Conservation (phyloP, 208 protist genomes). For the Trypanosoma mega region DNA sequence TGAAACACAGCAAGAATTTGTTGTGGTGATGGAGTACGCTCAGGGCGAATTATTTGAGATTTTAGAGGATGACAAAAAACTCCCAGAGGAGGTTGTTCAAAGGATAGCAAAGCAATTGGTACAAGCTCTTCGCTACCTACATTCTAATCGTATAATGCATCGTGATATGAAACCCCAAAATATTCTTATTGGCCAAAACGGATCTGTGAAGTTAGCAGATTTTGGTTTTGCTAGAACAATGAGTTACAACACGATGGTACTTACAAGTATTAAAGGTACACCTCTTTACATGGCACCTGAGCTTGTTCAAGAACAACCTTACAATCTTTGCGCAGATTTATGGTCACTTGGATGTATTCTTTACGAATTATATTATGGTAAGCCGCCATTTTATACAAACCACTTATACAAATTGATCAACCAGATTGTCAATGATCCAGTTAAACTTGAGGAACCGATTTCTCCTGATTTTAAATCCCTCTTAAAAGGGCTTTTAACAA, state of each 20-base stretch:
- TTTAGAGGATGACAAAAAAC: slow-evolving; percentile 92
- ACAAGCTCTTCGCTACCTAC: slow-evolving; percentile 96
- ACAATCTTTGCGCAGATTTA: slow-evolving; percentile 95
- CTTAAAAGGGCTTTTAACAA: slow-evolving; percentile 93
- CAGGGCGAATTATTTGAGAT: slow-evolving; percentile 96
- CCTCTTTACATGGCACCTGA: slow-evolving; percentile 98
- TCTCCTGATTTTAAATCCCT: slow-evolving; percentile 89
- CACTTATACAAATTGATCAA: slow-evolving; percentile 96
- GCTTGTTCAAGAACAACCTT: slow-evolving; percentile 93
- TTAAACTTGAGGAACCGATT: slow-evolving; percentile 91
- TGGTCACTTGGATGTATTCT: slow-evolving; percentile 98
- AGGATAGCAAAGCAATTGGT: slow-evolving; percentile 96
- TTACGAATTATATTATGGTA: slow-evolving; percentile 96
- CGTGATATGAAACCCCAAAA: slow-evolving; percentile 96
- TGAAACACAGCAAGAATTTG: slow-evolving; percentile 95
- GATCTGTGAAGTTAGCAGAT: slow-evolving; percentile 96
- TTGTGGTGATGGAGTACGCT: slow-evolving; percentile 92
- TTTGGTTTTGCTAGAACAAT: slow-evolving; percentile 98
- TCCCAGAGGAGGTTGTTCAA: slow-evolving; percentile 91
- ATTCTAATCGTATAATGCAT: slow-evolving; percentile 97
- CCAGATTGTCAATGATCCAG: slow-evolving; percentile 92
- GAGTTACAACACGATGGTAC: slow-evolving; percentile 94
- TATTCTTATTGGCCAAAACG: slow-evolving; percentile 95
- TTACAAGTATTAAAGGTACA: slow-evolving; percentile 96
- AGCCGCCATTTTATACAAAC: slow-evolving; percentile 96